Evolutionary conservation across 139 green algal species (phyloP).

Genomic region (Ettlia oleoabundans): DNA sequence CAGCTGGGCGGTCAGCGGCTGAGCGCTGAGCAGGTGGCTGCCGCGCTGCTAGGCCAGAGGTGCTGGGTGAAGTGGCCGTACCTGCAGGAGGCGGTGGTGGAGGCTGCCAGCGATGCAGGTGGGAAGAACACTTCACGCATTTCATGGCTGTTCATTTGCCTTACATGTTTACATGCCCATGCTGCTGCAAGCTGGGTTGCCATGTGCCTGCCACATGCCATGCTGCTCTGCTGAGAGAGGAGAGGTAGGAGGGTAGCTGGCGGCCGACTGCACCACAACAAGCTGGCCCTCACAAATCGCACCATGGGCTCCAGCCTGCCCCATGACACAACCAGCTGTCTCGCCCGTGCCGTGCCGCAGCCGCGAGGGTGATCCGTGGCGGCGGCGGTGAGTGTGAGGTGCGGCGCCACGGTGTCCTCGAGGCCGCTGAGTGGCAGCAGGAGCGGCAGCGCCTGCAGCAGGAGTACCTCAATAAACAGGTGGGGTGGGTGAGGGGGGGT

Average conservation of each 20-base stretch:
- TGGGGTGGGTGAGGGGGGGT: background rate
- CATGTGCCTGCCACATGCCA: background rate
- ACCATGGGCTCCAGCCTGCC: too few relatives aligned
- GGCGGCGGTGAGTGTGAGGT: background rate
- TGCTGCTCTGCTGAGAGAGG: too few relatives aligned
- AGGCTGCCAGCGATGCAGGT: conserved; percentile 50
- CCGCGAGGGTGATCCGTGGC: background rate
- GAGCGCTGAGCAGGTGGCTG: conserved; percentile 43
- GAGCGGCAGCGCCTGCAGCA: conserved; percentile 47
- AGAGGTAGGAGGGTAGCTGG: too few relatives aligned
- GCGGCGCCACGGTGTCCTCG: background rate
- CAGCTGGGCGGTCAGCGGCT: conserved; percentile 24
- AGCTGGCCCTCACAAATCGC: too few relatives aligned
- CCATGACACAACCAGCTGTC: too few relatives aligned
- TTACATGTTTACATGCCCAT: too few relatives aligned
- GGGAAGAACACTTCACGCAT: too few relatives aligned
- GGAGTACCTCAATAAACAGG: conserved; percentile 46
- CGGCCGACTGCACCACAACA: too few relatives aligned
- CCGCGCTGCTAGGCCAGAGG: conserved; percentile 65
- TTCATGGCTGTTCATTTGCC: too few relatives aligned
- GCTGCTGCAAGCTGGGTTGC: too few relatives aligned
- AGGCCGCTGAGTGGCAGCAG: conserved; percentile 35
- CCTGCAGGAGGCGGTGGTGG: conserved; percentile 76
- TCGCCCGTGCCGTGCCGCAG: background rate
- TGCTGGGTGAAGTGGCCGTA: conserved; percentile 92